These are phyloP conservation scores for Cladosporium phlei DNA, from an alignment of 2,329 filamentous ascomycete genomes.

Conservation along the genomic window DNA sequence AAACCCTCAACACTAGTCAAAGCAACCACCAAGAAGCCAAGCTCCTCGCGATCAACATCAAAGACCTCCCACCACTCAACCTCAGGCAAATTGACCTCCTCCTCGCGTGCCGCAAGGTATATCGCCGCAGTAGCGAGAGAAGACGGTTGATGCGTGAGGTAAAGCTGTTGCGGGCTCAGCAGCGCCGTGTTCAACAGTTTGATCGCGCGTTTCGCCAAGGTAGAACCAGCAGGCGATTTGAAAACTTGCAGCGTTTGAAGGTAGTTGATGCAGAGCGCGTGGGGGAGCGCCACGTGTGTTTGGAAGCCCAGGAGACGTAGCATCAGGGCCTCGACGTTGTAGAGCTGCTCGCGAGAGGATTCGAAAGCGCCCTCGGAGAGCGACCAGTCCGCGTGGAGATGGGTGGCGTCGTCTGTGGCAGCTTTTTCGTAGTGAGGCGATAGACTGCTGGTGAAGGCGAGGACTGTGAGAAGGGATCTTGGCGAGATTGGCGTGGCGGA, in stretches of 20 bases:
- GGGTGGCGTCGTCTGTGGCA: conserved; percentile 19
- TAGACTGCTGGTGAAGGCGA: conserved; percentile 69
- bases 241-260: conserved; percentile 79
- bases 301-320: conserved; percentile 74
- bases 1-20: conserved; percentile 75
- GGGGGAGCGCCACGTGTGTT: conserved; percentile 78
- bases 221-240: conserved; percentile 37
- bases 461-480: conserved; percentile 78
- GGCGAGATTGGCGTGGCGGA: conserved; percentile 71
- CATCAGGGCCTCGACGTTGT: conserved; percentile 72
- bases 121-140: conserved; percentile 81
- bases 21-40: conserved; percentile 86
- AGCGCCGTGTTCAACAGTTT: conserved; percentile 82
- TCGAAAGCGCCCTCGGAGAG: conserved; percentile 71
- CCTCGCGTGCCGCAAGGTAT: conserved; percentile 79
- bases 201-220: conserved; percentile 61
- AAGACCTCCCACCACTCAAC: conserved; percentile 97
- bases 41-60: conserved; percentile 87
- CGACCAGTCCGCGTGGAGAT: conserved; percentile 40
- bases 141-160: conserved; percentile 85
- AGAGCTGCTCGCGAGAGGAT: conserved; percentile 57
- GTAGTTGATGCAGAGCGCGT: conserved; percentile 84
- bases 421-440: conserved; percentile 52
- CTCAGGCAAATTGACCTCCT: conserved; percentile 71
- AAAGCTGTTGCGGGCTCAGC: conserved; percentile 81